Evolutionary conservation across 192 early-diverging fungal genomes (phyloP).

Genomic region (Podila horticola): DNA sequence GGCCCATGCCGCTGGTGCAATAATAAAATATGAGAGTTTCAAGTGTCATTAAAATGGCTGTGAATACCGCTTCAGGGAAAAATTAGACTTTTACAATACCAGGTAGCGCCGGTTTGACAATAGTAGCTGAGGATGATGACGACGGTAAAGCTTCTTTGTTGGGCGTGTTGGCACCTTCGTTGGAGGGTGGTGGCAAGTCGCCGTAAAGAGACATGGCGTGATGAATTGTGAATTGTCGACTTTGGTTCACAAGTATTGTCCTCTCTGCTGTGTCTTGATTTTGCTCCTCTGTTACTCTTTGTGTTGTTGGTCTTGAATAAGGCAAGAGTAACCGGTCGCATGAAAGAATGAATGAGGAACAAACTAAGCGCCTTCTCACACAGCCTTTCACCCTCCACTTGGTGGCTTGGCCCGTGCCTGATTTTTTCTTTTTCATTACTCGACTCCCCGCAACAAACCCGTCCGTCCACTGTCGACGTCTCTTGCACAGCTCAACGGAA

Average conservation of each 20-base stretch:
- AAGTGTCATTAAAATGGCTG: not conserved
- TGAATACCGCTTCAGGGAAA: not conserved
- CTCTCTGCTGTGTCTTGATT: not conserved
- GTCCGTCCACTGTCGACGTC: too few species aligned
- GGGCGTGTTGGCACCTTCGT: constrained; percentile 2
- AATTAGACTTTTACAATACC: constrained; percentile 17
- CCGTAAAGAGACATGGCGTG: constrained; percentile 54
- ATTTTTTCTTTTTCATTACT: too few species aligned
- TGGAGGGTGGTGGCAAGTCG: constrained; percentile 54
- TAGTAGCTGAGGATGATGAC: not conserved
- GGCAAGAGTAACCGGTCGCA: too few species aligned
- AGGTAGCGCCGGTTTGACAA: constrained; percentile 34
- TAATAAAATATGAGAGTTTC: not conserved
- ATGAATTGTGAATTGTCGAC: not conserved
- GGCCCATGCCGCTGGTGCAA: constrained; percentile 48
- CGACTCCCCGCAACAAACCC: too few species aligned
- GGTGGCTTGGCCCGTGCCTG: too few species aligned
- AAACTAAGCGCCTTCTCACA: too few species aligned
- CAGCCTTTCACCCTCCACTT: too few species aligned
- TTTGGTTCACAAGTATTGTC: too few species aligned
- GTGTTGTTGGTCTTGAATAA: too few species aligned
- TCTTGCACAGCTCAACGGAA: too few species aligned
- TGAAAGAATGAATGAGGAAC: too few species aligned
- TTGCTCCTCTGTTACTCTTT: not conserved
- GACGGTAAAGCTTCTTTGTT: constrained; percentile 3